Evolutionary conservation across 345 rosid genomes (phyloP).

Genomic region (Trapa incisa): DNA sequence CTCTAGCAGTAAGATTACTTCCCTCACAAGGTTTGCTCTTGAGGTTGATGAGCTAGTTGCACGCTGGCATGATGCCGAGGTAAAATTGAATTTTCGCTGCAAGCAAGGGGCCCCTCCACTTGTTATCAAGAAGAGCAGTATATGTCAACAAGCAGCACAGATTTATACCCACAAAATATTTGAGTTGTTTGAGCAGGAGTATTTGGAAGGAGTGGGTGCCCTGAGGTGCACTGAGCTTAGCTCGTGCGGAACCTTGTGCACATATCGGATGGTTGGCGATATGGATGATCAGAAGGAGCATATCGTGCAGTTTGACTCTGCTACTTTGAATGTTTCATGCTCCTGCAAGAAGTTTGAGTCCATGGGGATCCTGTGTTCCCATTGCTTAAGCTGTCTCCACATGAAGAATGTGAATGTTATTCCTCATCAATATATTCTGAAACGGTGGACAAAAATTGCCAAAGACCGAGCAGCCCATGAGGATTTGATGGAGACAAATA

Average conservation of each 20-base stretch:
- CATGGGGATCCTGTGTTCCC: conserved; percentile 6
- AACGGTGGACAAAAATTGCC: background rate
- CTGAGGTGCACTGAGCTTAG: conserved; percentile 3
- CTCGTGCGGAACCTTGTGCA: background rate
- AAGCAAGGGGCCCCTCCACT: conserved; percentile 7
- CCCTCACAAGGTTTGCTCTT: conserved; percentile 1
- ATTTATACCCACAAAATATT: conserved; percentile 5
- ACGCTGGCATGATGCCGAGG: conserved; percentile 6
- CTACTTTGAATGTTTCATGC: conserved; percentile 4
- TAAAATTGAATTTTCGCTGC: conserved; percentile 2
- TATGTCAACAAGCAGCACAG: conserved; percentile 5
- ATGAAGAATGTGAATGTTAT: background rate
- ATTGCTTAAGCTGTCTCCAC: conserved; percentile 1
- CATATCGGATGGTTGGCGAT: conserved; percentile 4
- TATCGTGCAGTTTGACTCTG: conserved; percentile 1
- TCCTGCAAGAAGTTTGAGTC: conserved; percentile 7
- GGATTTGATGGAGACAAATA: background rate
- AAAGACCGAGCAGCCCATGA: background rate
- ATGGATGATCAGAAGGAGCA: conserved; percentile 2
- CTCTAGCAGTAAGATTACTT: conserved; percentile 3
- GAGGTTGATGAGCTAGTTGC: conserved; percentile 4
- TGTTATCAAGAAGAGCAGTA: conserved; percentile 4
- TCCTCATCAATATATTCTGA: conserved; percentile 2
- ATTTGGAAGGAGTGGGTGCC: conserved; percentile 6
- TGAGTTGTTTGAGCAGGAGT: conserved; percentile 4